Base-by-base conservation (phyloP, 2,329 filamentous ascomycete genomes). In the Colletotrichum caudatum region DNA sequence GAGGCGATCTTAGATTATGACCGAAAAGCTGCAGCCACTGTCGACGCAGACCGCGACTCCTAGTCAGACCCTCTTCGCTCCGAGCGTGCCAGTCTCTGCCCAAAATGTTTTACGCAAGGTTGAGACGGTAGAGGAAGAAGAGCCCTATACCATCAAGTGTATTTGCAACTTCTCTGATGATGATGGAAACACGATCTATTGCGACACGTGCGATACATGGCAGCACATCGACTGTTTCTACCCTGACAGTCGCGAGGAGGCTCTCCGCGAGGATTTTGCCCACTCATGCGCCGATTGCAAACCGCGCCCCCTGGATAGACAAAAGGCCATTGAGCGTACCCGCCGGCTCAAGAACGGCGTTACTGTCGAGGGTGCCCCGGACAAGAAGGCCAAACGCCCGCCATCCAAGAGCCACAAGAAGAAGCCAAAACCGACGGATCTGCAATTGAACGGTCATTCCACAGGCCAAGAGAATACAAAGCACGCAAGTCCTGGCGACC, bases 171-270 rank as follows among this genome's bases (percentile, higher is more conserved):
- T 93, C 82, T 86, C 90, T 81, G 94, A 97, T 85, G 96, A 99
- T 86, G 96, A 99, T 86, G 96, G 96, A 82, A 95, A 94, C 82
- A 99, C 96, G 72, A 97, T 99, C 74, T 94, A 95, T 82, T 99
- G 96, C 87, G 96, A 98, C 80, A 90, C 88, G 71, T 99, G 96
- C 86, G 93, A 97, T 80, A 96, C 94, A 61, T 99, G 96, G 96
- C 96, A 99, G 83, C 96, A 99, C 82, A 97, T 97, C 77, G 92
- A 94, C 80, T 99, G 96, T 83, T 98, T 97, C 83, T 98, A 98
- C 80, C 89, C 89, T 29, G 81, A 89, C 74, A 93, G 94, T 76
- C 88, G 90, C 79, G 88, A 91, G 81, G 87, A 93, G 86, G 87
- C 93, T 83, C 83, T 95, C 81, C 82, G 92, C 85, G 87, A 89